Evolutionary conservation across 2,329 filamentous ascomycete genomes (phyloP), one percentile per base, ranked within the genome.

Genomic region (Penicillium expansum): DNA sequence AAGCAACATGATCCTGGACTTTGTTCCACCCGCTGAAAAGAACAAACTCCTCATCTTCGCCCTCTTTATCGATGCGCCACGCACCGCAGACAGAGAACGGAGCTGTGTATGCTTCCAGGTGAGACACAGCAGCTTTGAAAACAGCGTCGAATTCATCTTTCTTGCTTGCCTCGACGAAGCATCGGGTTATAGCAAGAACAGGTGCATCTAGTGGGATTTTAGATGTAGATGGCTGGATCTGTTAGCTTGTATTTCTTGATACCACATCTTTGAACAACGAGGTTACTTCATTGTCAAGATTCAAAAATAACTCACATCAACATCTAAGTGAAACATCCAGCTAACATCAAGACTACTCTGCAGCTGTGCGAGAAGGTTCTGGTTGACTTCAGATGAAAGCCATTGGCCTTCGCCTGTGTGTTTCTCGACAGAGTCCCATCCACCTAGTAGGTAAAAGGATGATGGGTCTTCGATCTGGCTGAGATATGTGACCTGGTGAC

Each of bases 391-490:
- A 0, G 76, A 74, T 0, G 75, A 72, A 5, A 82, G 74, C 69
- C 79, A 81, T 1, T 72, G 18, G 11, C 48, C 38, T 14, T 30
- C 66, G 1, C 74, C 64, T 54, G 72, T 65, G 50, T 82, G 79
- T 50, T 74, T 70, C 1, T 66, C 67, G 3, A 77, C 62, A 3
- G 75, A 79, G 1, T 73, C 67, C 79, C 79, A 82, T 57, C 72
- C 74, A 9, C 78, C 79, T 8, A 81, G 48, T 13, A 82, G 70
- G 63, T 80, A 81, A 20, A 78, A 63, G 11, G 67, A 64, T 0
- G 67, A 62, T 0, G 76, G 73, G 57, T 81, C 75, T 53, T 82
- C 76, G n/a, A 76, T 44, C 49, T 80, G 77, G 22, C 74, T 71
- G 37, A 76, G 71, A 61, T 73, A 75, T 53, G 72, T 67, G 42